Evolutionary conservation across 2,329 filamentous ascomycete species (phyloP).

Genomic region (Didymella segeticola): DNA sequence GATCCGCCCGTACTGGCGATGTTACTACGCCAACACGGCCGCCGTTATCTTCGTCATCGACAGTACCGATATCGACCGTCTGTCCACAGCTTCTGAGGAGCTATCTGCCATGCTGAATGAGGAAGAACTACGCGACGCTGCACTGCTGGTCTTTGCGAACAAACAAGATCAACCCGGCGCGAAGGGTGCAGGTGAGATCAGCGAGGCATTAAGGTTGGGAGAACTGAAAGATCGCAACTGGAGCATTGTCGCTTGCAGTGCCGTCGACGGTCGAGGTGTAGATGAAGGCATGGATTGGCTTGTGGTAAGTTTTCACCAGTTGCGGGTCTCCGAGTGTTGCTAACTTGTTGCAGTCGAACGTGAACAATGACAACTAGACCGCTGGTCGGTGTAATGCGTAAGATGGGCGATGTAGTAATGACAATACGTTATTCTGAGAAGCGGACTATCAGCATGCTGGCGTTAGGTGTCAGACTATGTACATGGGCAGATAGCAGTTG

Average conservation of each 20-base stretch:
- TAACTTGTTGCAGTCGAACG: constrained; percentile 13
- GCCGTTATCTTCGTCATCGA: constrained; percentile 99
- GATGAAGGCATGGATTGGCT: constrained; percentile 99
- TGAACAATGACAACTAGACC: constrained; percentile 11
- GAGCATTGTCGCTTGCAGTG: constrained; percentile 98
- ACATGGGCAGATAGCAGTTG: constrained; percentile 5
- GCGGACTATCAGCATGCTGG: constrained; percentile 31
- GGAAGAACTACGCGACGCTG: constrained; percentile 92
- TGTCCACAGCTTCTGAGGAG: constrained; percentile 92
- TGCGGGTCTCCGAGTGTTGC: not conserved
- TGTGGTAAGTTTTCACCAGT: constrained; percentile 67
- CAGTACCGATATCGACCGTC: constrained; percentile 93
- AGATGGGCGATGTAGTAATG: constrained; percentile 11
- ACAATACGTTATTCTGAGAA: constrained; percentile 10
- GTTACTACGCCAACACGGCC: constrained; percentile 98
- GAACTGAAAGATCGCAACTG: constrained; percentile 96
- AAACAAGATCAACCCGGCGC: constrained; percentile 98
- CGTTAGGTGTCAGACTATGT: constrained; percentile 24
- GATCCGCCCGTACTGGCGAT: constrained; percentile 98
- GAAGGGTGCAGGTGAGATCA: constrained; percentile 95
- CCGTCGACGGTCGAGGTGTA: constrained; percentile 92
- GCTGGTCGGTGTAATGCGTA: constrained; percentile 5
- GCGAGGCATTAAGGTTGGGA: constrained; percentile 86
- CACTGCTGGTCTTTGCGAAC: constrained; percentile 94
- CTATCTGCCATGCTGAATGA: constrained; percentile 94